Evolutionary conservation across 129 eudicot genomes (phyloP), one percentile per base, ranked within the genome.

Genomic region (Artemisia tridentata): DNA sequence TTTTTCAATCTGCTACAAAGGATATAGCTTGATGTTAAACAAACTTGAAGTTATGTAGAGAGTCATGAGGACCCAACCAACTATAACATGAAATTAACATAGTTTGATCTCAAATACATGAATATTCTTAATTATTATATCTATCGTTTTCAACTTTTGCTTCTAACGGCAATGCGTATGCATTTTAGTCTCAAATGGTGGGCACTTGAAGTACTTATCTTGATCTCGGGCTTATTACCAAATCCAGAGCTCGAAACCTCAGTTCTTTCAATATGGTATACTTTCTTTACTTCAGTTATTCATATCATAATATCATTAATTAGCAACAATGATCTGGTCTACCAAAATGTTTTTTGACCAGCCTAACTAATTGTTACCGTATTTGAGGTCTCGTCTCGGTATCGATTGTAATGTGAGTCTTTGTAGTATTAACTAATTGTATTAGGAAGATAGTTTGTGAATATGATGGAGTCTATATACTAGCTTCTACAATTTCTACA

Each of bases 201-300:
- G 93, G 77, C 93, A 17, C 76, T 84, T 7, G 93, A 87, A 79
- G 67, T 82, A 31, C 75, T 87, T 31, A 74, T 84, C 52, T 80
- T 87, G 76, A 67, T 81, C 21, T 87, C 93, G 0, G 93, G 93
- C 19, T 65, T 87, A 16, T 64, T 84, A 68, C 87, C 80, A 46
- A 82, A 87, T 77, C 89, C 93, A 17, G 65, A 84, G 71, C 89
- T 87, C 23, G 89, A 87, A 74, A 82, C 93, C 20, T 84, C 93
- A 0, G 87, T 84, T 68, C 83, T 87, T 61, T 74, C 89, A 3
- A 82, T 87, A 61, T 87, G 93, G 93, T 87, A 79, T 11, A 53
- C 55, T 74, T 41, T 41, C 14, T 20, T 54, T 12, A 54, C 56
- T 34, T 20, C 5, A 10, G 15, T 2, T 71, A 17, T 62, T 25